Evolutionary conservation across 768 basidiomycete genomes (phyloP), one percentile per base, ranked within the genome.

Genomic region (Kwoniella heveanensis): DNA sequence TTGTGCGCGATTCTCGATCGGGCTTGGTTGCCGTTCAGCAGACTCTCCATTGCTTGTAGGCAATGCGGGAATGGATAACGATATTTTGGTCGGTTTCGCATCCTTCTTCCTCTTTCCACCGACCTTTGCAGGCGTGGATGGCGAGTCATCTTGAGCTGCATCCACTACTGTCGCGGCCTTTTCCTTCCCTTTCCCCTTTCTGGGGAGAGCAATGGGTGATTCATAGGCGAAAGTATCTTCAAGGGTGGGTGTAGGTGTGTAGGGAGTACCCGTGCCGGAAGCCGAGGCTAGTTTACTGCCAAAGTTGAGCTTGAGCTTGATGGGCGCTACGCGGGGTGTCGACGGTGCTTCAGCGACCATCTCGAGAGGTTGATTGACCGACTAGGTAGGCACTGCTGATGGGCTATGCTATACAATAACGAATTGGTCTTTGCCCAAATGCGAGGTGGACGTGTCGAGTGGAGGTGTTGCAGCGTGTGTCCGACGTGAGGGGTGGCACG

Each of bases 231-330:
- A 30, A 21, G 21, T 21, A n/a, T n/a, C n/a, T n/a, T n/a, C n/a
- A 9, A 26, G 47, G 13, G 57, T 19, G 30, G 61, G 37, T 17
- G 61, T 49, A n/a, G 62, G 60, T 37, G 52, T 58, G 15, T 36
- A 21, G 5, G 54, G 54, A 1, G 46, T 30, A 52, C 29, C 19
- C 10, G 4, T 44, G 39, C 39, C 15, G 8, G 39, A 44, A 7
- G 39, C 6, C 39, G 39, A 7, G 15, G 10, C 39, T 3, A 44
- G 30, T 10, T 49, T 39, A 36, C 62, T 39, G 27, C 57, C 53
- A 17, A 68, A 63, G 24, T 66, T 63, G 13, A 69, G 60, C 57
- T 92, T 94, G 49, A 90, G 86, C 80, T 91, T 91, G 62, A 83
- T 73, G 5, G 67, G 64, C 44, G 67, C 53, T 44, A 67, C 64